Conservation (phyloP, 192 early-diverging fungal species). For the Coemansia sp. region DNA sequence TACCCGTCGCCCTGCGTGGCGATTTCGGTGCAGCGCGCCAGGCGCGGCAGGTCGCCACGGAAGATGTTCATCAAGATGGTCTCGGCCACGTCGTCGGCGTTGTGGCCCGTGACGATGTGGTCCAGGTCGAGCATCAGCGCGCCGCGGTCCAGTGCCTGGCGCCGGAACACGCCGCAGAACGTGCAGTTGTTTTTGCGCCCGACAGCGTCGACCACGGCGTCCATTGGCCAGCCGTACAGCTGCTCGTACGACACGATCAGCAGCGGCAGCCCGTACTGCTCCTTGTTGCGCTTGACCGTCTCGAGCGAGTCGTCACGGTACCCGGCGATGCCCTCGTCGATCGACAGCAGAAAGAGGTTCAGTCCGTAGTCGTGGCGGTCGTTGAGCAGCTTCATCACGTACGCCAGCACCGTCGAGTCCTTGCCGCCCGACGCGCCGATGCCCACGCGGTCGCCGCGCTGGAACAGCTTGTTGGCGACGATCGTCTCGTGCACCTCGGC, state of each 20-base stretch:
- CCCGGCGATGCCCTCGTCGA: constrained; percentile 97
- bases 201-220: constrained; percentile 90
- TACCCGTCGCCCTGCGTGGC: constrained; percentile 70
- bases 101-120: constrained; percentile 98
- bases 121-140: constrained; percentile 85
- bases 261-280: constrained; percentile 90
- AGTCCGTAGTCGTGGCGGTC: constrained; percentile 89
- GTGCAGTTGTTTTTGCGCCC: constrained; percentile 99
- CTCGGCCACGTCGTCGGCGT: constrained; percentile 98
- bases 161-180: constrained; percentile 97
- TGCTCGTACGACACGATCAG: constrained; percentile 93
- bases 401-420: constrained; percentile 95
- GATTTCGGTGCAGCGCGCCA: constrained; percentile 91
- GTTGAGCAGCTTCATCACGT: constrained; percentile 92
- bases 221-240: constrained; percentile 99
- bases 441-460: constrained; percentile 81
- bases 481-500: constrained; percentile 94
- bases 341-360: constrained; percentile 84
- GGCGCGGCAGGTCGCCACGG: constrained; percentile 87
- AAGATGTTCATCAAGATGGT: constrained; percentile 98
- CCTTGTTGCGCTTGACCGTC: constrained; percentile 94
- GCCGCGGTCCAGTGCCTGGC: constrained; percentile 95
- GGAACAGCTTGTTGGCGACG: constrained; percentile 74
- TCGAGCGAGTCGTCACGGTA: constrained; percentile 98
- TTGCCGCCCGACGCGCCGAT: constrained; percentile 95